phyloP scores from a whole-genome alignment of 176 grass and related monocot genomes.

The Eremochloa ophiuroides region DNA sequence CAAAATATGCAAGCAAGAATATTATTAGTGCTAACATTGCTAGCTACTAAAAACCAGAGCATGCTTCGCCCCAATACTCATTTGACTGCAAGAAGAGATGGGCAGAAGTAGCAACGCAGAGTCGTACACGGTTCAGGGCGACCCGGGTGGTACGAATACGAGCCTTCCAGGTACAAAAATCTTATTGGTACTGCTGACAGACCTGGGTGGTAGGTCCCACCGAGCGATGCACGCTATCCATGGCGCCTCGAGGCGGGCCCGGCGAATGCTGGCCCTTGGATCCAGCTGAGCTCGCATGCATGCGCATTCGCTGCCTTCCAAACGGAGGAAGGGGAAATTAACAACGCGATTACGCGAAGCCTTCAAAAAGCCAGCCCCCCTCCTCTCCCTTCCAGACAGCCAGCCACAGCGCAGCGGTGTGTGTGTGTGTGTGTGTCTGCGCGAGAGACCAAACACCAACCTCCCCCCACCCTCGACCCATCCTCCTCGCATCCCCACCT shows the following conservation, averaged over 20 bases:
- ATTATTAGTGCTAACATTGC: background rate
- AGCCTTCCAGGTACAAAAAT: slow-evolving; percentile 5
- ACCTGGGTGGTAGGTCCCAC: background rate
- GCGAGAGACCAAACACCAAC: slow-evolving; percentile 52
- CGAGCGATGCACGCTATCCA: slow-evolving; percentile 44
- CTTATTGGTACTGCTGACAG: background rate
- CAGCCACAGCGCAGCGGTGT: slow-evolving; percentile 38
- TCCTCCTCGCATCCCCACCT: slow-evolving; percentile 22
- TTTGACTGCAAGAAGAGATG: background rate
- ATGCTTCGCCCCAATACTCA: background rate
- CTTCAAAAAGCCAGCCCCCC: slow-evolving; percentile 46
- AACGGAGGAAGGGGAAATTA: slow-evolving; percentile 15
- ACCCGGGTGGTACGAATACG: background rate
- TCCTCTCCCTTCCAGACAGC: slow-evolving; percentile 21
- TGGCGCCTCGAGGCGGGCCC: background rate
- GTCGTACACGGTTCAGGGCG: background rate
- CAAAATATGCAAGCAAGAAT: background rate
- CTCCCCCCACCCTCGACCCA: slow-evolving; percentile 12
- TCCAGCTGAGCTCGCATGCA: slow-evolving; percentile 14
- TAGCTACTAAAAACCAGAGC: background rate
- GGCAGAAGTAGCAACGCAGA: background rate
- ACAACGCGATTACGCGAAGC: slow-evolving; percentile 18
- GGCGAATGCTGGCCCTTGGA: slow-evolving; percentile 13
- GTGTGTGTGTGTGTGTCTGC: slow-evolving; percentile 36
- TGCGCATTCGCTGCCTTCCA: slow-evolving; percentile 5